These are phyloP conservation scores for Pseudomicrostroma phylloplanum DNA, from an alignment of 1,284 basidiomycete genomes.

Conservation along the genomic window DNA sequence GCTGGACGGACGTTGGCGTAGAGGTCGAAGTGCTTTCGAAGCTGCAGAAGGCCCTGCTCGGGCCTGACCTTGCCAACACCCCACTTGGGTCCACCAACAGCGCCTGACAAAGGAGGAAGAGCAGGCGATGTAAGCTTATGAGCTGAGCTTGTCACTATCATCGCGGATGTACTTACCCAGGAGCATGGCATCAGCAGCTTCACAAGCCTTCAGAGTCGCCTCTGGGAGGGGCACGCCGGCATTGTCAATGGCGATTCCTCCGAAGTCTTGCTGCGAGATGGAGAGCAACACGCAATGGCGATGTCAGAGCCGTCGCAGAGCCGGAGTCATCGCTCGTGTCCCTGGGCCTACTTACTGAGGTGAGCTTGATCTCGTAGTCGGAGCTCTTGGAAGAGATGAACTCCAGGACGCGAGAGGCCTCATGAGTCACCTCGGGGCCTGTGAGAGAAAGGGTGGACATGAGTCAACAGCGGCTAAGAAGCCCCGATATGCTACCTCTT, in stretches of 20 bases:
- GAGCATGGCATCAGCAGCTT: slow-evolving; percentile 46
- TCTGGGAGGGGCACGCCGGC: slow-evolving; percentile 76
- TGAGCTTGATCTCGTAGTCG: slow-evolving; percentile 65
- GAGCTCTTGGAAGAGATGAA: slow-evolving; percentile 62
- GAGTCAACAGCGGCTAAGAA: slow-evolving; percentile 2
- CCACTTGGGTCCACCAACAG: slow-evolving; percentile 98
- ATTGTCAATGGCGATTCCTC: slow-evolving; percentile 86
- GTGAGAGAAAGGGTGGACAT: slow-evolving; percentile 46
- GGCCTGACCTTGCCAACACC: slow-evolving; percentile 84
- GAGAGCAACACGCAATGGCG: background rate
- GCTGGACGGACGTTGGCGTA: slow-evolving; percentile 98
- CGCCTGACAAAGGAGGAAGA: slow-evolving; percentile 57
- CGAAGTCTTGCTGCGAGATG: slow-evolving; percentile 62
- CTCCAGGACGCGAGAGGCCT: slow-evolving; percentile 80
- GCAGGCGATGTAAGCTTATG: slow-evolving; percentile 66
- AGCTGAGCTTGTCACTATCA: background rate
- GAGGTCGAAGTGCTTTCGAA: slow-evolving; percentile 86
- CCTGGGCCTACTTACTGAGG: slow-evolving; percentile 15
- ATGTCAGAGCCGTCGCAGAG: background rate
- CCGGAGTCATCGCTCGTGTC: background rate
- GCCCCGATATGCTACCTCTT: slow-evolving; percentile 54
- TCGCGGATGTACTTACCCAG: slow-evolving; percentile 21
- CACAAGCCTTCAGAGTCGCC: slow-evolving; percentile 63
- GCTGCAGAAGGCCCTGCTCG: slow-evolving; percentile 84
- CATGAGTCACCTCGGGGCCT: slow-evolving; percentile 84